Evolutionary conservation across 257 asterid genomes (phyloP), one percentile per base, ranked within the genome.

Genomic region (Henckelia pumila): DNA sequence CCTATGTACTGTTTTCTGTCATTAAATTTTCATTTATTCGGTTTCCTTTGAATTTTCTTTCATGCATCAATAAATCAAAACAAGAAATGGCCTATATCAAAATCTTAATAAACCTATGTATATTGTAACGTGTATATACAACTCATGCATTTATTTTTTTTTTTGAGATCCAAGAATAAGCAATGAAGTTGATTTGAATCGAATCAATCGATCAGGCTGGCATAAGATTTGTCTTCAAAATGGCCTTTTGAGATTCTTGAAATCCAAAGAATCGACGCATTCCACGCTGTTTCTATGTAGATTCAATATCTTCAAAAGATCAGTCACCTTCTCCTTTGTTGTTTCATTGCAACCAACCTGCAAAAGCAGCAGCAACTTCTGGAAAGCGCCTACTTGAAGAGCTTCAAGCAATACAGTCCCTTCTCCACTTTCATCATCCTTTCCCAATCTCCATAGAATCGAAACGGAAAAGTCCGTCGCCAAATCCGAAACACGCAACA

Each of bases 391-490:
- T 8, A 70, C 58, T 77, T 77, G 70, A 8, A 80, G 62, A 6
- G 88, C 88, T 64, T 79, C 81, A 21, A 72, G 67, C 64, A 69
- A 32, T 68, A 17, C 69, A 0, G 25, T 64, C 30, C 49, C 67
- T 28, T 26, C 61, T 1, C 40, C 49, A 16, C 7, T 26, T 4
- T 72, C 64, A 1, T 50, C 70, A 14, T 73, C 29, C 74, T 69
- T 67, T 8, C 70, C 65, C 7, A 83, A 35, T 71, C 75, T 84
- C 78, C 64, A 75, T 17, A 86, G 44, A 58, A 84, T 75, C 14
- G 89, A 86, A 61, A 82, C 81, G 28, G 84, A 73, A 78, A 86
- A 74, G 58, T 76, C 81, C 0, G 85, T 80, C 1, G 86, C 84
- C 79, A 78, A 30, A 20, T 78, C 81, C 19, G 93, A 86, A 66